A percentile compares a stretch with the other conserved stretches of the same genome.
These are phyloP conservation scores for Symbiodinium natans DNA, from an alignment of 73 alveolate species.

Conservation along the genomic window DNA sequence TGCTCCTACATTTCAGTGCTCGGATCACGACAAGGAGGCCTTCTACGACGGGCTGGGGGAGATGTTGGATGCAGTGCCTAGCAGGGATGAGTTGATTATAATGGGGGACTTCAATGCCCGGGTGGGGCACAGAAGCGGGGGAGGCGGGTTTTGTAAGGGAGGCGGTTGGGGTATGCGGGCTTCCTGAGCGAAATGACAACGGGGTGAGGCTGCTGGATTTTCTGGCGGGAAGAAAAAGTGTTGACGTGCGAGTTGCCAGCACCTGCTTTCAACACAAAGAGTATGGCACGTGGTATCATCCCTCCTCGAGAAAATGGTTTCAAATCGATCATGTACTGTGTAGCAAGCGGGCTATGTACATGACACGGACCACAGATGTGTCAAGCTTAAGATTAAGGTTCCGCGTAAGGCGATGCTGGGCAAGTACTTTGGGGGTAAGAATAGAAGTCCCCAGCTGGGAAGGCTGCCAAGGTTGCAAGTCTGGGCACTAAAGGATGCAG, in stretches of 20 bases:
- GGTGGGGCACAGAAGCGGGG: background rate
- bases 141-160: background rate
- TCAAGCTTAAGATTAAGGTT: background rate
- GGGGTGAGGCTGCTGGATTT: background rate
- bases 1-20: background rate
- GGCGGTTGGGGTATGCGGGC: background rate
- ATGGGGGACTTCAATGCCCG: constrained; percentile 17
- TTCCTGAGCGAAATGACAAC: background rate
- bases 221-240: background rate
- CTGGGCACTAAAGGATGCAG: background rate
- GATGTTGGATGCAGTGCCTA: background rate
- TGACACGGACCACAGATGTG: background rate
- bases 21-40: background rate
- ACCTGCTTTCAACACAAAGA: background rate
- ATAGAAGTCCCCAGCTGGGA: background rate
- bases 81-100: background rate
- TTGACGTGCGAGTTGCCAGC: background rate
- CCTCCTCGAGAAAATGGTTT: background rate
- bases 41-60: background rate
- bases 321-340: constrained; percentile 20
- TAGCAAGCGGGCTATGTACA: background rate
- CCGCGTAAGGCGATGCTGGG: too few relatives aligned
- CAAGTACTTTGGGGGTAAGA: too few relatives aligned
- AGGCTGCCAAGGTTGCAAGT: background rate
- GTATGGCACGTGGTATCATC: constrained; percentile 37